Evolutionary conservation across 2,329 filamentous ascomycete genomes (phyloP), one percentile per base, ranked within the genome.

Genomic region (Xylariaceae sp.): DNA sequence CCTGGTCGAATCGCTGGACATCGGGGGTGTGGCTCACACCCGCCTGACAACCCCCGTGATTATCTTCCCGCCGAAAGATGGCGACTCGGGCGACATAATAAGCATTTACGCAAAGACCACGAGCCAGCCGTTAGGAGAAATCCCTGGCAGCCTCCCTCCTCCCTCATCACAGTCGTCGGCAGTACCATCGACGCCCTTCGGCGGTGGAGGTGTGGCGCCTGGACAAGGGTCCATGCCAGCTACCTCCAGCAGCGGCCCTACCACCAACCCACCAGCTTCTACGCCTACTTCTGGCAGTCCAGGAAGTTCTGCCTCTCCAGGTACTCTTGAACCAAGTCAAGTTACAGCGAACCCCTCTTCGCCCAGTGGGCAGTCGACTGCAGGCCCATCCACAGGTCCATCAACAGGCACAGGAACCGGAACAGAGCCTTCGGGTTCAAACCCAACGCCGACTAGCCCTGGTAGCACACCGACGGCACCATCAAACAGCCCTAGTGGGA

Each of bases 21-120:
- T 50, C 18, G 55, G 57, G 2, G 55, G 54, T 13, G 51, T 59
- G 9, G 55, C 50, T 23, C 40, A 52, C 8, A 51, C 49, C 2
- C 40, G 51, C 9, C 38, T 54, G 34, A 59, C 53, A 5, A 47
- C 46, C 4, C 50, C 53, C 4, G 46, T 32, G 4, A 30, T 50
- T 5, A 43, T 56, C 3, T 57, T 46, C n/a, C 55, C 55, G 18
- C 39, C 49, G 1, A 34, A 38, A 12, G 50, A 44, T 31, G 50
- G 31, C 11, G 44, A 55, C 31, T 43, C 46, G 28, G 36, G 32
- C 5, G 19, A 42, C 9, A 23, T 56, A 4, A 46, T 53, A 23
- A 53, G 43, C 27, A 21, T 40, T 14, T 57, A 46, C 29, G 54
- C 47, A n/a, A 38, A 48, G 14, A 46, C 17, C 27, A 55, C 50